A percentile compares a stretch with the other conserved stretches of the same genome.
phyloP scores from a whole-genome alignment of 2,329 filamentous ascomycete genomes.

The Hypoxylon rubiginosum region DNA sequence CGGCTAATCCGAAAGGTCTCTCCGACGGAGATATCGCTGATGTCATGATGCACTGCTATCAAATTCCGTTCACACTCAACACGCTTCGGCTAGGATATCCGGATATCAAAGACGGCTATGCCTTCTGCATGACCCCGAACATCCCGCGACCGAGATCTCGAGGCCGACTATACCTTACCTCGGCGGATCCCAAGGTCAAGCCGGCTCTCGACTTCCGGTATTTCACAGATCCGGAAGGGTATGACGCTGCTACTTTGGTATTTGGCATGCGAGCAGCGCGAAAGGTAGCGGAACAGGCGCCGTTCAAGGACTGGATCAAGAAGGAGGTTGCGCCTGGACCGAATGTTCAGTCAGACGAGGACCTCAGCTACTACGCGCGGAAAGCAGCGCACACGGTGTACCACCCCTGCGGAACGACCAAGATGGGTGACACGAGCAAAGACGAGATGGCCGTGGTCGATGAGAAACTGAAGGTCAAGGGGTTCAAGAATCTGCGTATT shows the following conservation, averaged over 20 bases:
- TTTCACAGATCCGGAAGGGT: constrained; percentile 88
- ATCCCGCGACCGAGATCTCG: constrained; percentile 86
- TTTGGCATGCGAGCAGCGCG: constrained; percentile 83
- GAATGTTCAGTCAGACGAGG: constrained; percentile 80
- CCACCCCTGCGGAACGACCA: constrained; percentile 89
- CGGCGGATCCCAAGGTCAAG: constrained; percentile 80
- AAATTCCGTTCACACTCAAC: constrained; percentile 92
- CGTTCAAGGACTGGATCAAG: constrained; percentile 87
- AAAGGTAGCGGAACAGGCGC: constrained; percentile 78
- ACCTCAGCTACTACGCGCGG: constrained; percentile 84
- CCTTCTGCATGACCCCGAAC: constrained; percentile 95
- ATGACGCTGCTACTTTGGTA: constrained; percentile 85
- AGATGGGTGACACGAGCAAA: constrained; percentile 82
- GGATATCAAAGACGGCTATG: constrained; percentile 75
- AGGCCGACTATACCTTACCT: constrained; percentile 82
- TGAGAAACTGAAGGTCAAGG: constrained; percentile 77
- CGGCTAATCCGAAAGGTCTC: constrained; percentile 63
- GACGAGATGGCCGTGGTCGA: constrained; percentile 87
- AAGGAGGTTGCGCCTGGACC: constrained; percentile 84
- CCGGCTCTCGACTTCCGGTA: constrained; percentile 90
- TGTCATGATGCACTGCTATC: constrained; percentile 97
- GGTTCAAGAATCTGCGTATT: constrained; percentile 80
- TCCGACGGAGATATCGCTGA: constrained; percentile 82
- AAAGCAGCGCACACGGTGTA: constrained; percentile 89
- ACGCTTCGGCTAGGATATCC: constrained; percentile 82